Base-by-base conservation (phyloP, 192 early-diverging fungal genomes). In the Backusella australiensis region DNA sequence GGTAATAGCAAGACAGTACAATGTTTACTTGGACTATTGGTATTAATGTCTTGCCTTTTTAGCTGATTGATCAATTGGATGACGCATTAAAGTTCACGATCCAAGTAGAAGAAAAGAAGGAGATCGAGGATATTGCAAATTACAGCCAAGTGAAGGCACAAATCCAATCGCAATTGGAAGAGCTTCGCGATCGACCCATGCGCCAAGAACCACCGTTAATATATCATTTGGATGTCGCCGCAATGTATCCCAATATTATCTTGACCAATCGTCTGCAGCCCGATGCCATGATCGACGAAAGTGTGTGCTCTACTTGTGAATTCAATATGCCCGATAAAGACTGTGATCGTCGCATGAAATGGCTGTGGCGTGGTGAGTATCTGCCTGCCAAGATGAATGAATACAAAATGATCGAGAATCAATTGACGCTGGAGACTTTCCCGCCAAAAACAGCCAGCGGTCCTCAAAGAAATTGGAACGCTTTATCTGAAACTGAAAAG, bases 191-290 rank as follows among this genome's bases (percentile, higher is more conserved):
- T 68, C 80, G 79, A 19, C 96, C 96, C 9, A 90, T 89, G 46
- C 91, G 94, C 1, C 81, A 81, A 38, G 95, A 95, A 71, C 83
- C 88, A 34, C 98, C 98, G 1, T 85, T 93, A 3, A 94, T 99
- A 65, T 99, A 99, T 82, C 98, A 99, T 75, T 91, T 99, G 86
- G 98, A 99, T 84, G 98, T 99, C n/a, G 98, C 95, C 0, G 98
- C 98, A 29, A 99, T 99, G 98, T 97, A 97, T 73, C 98, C 98
- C 19, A 99, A 99, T 78, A 99, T 99, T 74, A 99, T 99, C 80
- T 85, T 99, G 32, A 99, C 98, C 0, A 98, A 99, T 79, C 91
- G 98, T 26, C 82, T 99, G 11, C 98, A 99, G 82, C 98, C 98
- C 0, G 97, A 99, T 84, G 94, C 98, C 6, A 94, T 99, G 34